phyloP scores from a whole-genome alignment of 306 rosid genomes.

The cucumber (Cucumis sativus) region Cucumber_9930_V3 NC_026656.2:16125001-16125500 shows the following conservation, averaged over 20 bases:
- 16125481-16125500: conserved; percentile 54
- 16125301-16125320: conserved; percentile 98
- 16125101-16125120: conserved; percentile 93
- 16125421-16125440: conserved; percentile 56
- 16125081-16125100: conserved; percentile 74
- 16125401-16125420: conserved; percentile 7
- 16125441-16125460: conserved; percentile 98
- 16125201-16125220: conserved; percentile 85
- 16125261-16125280: conserved; percentile 77
- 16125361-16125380: background rate
- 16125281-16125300: conserved; percentile 90
- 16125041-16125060: conserved; percentile 5
- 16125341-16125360: background rate
- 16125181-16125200: conserved; percentile 88
- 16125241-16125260: conserved; percentile 92
- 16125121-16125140: conserved; percentile 71
- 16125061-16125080: conserved; percentile 94
- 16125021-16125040: background rate
- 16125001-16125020: background rate
- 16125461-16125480: conserved; percentile 88
- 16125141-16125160: conserved; percentile 66
- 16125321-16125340: conserved; percentile 50
- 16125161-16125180: conserved; percentile 69
- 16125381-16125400: background rate
- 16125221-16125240: conserved; percentile 96